Evolutionary conservation across 768 basidiomycete species (phyloP).

Genomic region (Cystobasidium ongulense): DNA sequence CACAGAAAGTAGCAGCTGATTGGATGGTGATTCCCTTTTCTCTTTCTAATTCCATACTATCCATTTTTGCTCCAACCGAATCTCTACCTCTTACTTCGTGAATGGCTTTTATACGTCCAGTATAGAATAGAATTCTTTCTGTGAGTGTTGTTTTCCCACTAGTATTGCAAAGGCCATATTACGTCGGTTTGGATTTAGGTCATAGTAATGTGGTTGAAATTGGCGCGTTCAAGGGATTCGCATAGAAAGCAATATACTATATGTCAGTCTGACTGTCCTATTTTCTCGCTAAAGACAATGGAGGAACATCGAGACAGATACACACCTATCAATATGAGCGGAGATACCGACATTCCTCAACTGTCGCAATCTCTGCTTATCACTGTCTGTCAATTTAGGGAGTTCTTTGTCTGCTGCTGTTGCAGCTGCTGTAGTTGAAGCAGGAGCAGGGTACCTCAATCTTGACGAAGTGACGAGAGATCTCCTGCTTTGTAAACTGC

Average conservation of each 20-base stretch:
- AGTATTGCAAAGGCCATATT: background rate
- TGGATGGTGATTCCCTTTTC: slow-evolving; percentile 99
- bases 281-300: no score
- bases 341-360: slow-evolving; percentile 95
- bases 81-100: slow-evolving; percentile 97
- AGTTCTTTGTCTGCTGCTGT: background rate
- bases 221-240: no score
- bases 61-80: slow-evolving; percentile 98
- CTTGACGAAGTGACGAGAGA: background rate
- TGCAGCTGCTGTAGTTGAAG: background rate
- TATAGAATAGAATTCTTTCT: slow-evolving; percentile 91
- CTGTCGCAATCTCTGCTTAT: slow-evolving; percentile 58
- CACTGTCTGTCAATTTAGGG: slow-evolving; percentile 44
- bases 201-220: no score
- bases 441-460: background rate
- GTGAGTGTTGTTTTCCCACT: slow-evolving; percentile 90
- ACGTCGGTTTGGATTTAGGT: background rate
- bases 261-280: no score
- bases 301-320: no score
- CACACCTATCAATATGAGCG: slow-evolving; percentile 61
- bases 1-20: slow-evolving; percentile 95
- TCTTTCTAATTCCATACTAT: slow-evolving; percentile 95
- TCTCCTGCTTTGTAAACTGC: background rate
- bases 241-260: background rate
- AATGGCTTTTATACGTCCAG: slow-evolving; percentile 87